Evolutionary conservation across 202 grass and related monocot genomes (phyloP), one percentile per base, ranked within the genome.

Genomic region (Panicum virgatum): DNA sequence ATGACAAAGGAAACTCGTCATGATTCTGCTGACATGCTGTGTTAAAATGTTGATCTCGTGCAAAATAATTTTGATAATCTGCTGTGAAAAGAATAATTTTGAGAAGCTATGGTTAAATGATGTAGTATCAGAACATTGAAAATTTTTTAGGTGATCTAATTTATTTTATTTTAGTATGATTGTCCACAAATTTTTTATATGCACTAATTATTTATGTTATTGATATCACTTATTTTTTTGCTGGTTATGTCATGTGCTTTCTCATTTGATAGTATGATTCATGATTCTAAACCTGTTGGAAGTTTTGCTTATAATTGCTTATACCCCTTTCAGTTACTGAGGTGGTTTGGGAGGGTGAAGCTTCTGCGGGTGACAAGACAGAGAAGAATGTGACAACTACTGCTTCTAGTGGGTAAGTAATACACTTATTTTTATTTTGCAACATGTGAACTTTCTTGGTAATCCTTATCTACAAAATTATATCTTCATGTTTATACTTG

Each of bases 301-400:
- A 45, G 32, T 34, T 63, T 69, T 62, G n/a, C 23, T 72, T 60
- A 0, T 68, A 0, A 72, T 83, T 67, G 16, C 19, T 75, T 52
- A 0, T 64, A 0, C 73, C 80, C 23, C 36, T 37, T 96, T 77
- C 89, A 96, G 96, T 99, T 73, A 96, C 93, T 20, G 96, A 99
- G 83, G 86, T 99, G 74, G 66, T 94, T 71, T 99, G 96, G 96
- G 96, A 99, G 81, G 91, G 87, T 39, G 92, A 96, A 92, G 51
- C 56, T 62, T 36, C 89, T 80, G 54, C 66, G 47, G 75, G 75
- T 77, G 79, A 92, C 58, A 94, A 92, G 50, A 25, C 66, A 47
- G 83, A 92, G 64, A 92, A 90, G 72, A 86, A 88, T 68, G 67
- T 36, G 30, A 56, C 47, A 36, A 66, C 12, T 73, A 56, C 39